Base-by-base conservation (phyloP, 306 rosid genomes). In the Ammopiptanthus mongolicus region DNA sequence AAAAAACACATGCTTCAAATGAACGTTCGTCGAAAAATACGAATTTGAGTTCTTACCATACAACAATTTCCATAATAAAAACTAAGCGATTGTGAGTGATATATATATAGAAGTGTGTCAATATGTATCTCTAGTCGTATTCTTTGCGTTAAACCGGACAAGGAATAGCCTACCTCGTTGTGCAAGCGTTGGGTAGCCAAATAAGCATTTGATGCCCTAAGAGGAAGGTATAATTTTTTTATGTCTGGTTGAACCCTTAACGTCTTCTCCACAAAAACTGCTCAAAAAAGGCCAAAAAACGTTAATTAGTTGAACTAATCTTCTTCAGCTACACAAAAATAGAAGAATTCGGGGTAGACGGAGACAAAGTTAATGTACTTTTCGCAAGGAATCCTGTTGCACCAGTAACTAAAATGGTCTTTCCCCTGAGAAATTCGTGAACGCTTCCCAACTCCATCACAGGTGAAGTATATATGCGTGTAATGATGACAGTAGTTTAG, bases 241-340 rank as follows among this genome's bases (percentile, higher is more conserved):
- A 88, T 83, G 5, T 88, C 69, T 2, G 93, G 91, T 41, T 90
- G 88, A 72, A 80, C 78, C 56, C 96, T 81, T 22, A 91, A 71
- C 62, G 88, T 63, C 81, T 91, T 91, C 80, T 91, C 96, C 61
- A 82, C 73, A 59, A 91, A 76, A 75, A 55, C 80, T 76, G 21
- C 31, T 1, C 2, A 36, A 36, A 8, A 3, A 3, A 33, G 6
- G 44, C 7, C 41, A 19, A 14, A 29, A 29, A 2, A 58, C 3
- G 15, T 5, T 11, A 12, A 2, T 19, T n/a, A 14, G 4, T 31
- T 31, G 36, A 14, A 13, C 58, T 17, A 21, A 42, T 41, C 3
- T 5, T 8, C 9, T 5, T 8, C 9, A 4, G 7, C 14, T 14
- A 57, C 28, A 69, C 3, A 50, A 31, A 8, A 42, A 36, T 9